Conservation (phyloP, 768 basidiomycete species). For the Coprinellus aureogranulatus region DNA sequence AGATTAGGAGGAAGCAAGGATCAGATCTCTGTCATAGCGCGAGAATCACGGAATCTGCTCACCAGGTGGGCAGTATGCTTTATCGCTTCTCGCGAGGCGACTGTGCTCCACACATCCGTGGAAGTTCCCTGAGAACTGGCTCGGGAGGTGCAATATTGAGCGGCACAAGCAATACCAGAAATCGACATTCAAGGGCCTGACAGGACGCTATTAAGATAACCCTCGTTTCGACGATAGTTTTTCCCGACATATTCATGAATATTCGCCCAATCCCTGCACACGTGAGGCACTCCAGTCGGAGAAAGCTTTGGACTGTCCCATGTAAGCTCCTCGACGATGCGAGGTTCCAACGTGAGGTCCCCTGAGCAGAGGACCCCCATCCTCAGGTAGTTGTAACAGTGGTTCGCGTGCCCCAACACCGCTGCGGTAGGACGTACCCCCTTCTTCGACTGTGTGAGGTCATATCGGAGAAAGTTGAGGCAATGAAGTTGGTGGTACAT, state of each 20-base stretch:
- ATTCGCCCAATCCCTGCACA: slow-evolving; percentile 12
- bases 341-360: slow-evolving; percentile 7
- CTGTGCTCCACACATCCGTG: too few relatives aligned
- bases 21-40: too few relatives aligned
- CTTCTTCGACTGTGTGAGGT: slow-evolving; percentile 12
- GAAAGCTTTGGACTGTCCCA: background rate
- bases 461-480: slow-evolving; percentile 15
- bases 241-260: slow-evolving; percentile 9
- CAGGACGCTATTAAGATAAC: background rate
- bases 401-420: slow-evolving; percentile 10
- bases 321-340: background rate
- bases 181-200: background rate
- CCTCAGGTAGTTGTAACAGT: slow-evolving; percentile 13
- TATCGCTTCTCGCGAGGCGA: too few relatives aligned
- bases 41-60: too few relatives aligned
- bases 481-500: slow-evolving; percentile 19
- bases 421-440: slow-evolving; percentile 6
- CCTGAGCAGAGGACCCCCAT: slow-evolving; percentile 6
- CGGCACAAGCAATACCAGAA: background rate
- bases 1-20: too few relatives aligned
- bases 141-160: background rate
- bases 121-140: too few relatives aligned
- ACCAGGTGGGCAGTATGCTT: too few relatives aligned
- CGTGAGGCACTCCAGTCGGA: background rate
- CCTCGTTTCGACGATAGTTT: slow-evolving; percentile 1